These are phyloP conservation scores for Thuja plicata DNA, from an alignment of 83 land plant species.

Conservation along the genomic window DNA sequence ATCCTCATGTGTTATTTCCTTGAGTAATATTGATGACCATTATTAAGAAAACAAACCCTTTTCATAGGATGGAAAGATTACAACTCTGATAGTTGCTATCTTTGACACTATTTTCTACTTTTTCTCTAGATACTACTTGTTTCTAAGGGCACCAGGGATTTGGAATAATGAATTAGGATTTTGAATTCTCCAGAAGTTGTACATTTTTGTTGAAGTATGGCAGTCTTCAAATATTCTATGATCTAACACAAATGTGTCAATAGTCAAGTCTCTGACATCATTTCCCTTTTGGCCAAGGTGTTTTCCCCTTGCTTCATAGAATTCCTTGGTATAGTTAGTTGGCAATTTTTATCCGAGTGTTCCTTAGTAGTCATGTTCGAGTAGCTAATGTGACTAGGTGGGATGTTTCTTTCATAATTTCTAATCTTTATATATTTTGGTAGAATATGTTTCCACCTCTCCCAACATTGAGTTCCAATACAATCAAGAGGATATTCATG, in stretches of 20 bases:
- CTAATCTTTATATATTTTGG: slow-evolving; percentile 9
- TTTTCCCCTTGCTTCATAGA: slow-evolving; percentile 13
- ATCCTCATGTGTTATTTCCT: too few species aligned
- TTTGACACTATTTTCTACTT: slow-evolving; percentile 9
- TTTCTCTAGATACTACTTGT: slow-evolving; percentile 6
- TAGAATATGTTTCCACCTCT: slow-evolving; percentile 17
- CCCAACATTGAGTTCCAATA: slow-evolving; percentile 15
- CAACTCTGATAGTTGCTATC: slow-evolving; percentile 1
- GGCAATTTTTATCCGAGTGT: slow-evolving; percentile 7
- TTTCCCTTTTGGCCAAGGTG: slow-evolving; percentile 10
- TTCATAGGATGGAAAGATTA: too few species aligned
- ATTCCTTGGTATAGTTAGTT: slow-evolving; percentile 1
- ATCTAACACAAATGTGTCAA: slow-evolving; percentile 4
- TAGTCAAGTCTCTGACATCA: slow-evolving; percentile 1
- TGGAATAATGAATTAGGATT: neutral
- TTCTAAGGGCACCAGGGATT: slow-evolving; percentile 10
- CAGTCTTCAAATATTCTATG: slow-evolving; percentile 15
- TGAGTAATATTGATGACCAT: too few species aligned
- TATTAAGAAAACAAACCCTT: too few species aligned
- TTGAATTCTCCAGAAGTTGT: neutral
- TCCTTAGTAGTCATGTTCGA: slow-evolving; percentile 16
- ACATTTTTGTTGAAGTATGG: slow-evolving; percentile 7
- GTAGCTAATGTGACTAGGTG: slow-evolving; percentile 13
- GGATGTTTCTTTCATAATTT: slow-evolving; percentile 3
- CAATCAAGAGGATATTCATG: slow-evolving; percentile 13